Evolutionary conservation across 2,329 filamentous ascomycete species (phyloP).

Genomic region (Blastomyces parvus): DNA sequence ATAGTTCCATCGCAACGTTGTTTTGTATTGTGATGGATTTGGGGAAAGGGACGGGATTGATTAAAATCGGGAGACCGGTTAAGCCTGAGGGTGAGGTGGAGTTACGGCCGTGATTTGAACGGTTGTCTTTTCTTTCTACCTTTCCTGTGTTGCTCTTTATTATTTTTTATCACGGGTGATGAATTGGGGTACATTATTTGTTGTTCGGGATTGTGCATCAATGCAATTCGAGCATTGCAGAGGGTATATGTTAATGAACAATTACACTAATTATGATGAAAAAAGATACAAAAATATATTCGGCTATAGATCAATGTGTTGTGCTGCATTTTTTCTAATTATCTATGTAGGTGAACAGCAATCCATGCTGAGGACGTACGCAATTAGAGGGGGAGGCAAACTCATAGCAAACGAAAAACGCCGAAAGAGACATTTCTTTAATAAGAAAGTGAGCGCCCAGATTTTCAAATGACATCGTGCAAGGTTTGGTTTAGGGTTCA

Average conservation of each 20-base stretch:
- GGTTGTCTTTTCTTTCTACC: slow-evolving; percentile 11
- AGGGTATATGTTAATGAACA: not conserved
- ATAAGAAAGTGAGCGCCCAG: not conserved
- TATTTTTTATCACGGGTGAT: not conserved
- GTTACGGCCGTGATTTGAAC: slow-evolving; percentile 18
- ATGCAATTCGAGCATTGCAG: not conserved
- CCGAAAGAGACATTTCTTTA: not conserved
- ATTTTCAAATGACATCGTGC: not conserved
- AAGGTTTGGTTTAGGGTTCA: not conserved
- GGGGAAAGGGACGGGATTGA: slow-evolving; percentile 21
- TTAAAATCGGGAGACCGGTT: slow-evolving; percentile 28
- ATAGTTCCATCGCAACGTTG: slow-evolving; percentile 25
- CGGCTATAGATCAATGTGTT: not conserved
- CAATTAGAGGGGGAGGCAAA: not conserved
- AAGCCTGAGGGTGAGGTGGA: slow-evolving; percentile 22
- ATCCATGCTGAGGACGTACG: not conserved
- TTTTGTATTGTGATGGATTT: slow-evolving; percentile 37
- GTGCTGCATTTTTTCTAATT: not conserved
- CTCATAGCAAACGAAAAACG: not conserved
- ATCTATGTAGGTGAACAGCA: not conserved
- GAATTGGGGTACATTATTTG: not conserved
- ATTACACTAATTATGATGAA: not conserved
- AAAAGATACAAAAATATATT: not conserved
- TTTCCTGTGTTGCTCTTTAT: slow-evolving; percentile 5
- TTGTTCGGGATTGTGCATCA: not conserved